These are phyloP conservation scores for Suzukiozyma palmioleophila DNA, from an alignment of 1,139 yeast species.

Conservation along the genomic window DNA sequence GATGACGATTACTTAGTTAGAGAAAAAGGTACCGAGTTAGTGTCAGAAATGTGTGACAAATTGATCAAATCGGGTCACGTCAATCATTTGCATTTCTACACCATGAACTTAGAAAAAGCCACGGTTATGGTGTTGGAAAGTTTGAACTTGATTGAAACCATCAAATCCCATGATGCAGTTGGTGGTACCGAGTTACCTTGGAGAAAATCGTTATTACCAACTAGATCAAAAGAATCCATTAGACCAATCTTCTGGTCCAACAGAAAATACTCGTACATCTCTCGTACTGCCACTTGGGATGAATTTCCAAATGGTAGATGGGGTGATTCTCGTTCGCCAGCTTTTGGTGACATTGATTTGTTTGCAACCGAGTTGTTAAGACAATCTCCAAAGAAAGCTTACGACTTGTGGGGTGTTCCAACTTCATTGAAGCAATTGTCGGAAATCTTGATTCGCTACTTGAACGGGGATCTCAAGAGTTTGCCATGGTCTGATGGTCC, in stretches of 20 bases:
- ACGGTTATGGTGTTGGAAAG: conserved; percentile 83
- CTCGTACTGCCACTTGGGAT: conserved; percentile 92
- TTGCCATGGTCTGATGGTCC: conserved; percentile 97
- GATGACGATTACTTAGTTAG: conserved; percentile 89
- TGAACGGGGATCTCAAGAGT: conserved; percentile 65
- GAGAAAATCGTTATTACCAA: conserved; percentile 85
- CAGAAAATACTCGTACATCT: conserved; percentile 83
- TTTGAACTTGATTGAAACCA: conserved; percentile 52
- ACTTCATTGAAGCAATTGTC: conserved; percentile 53
- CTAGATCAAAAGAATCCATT: conserved; percentile 75
- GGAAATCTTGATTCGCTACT: conserved; percentile 56
- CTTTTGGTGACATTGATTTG: conserved; percentile 81
- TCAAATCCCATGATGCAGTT: conserved; percentile 36
- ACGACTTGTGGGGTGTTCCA: conserved; percentile 88
- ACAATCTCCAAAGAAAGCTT: conserved; percentile 75
- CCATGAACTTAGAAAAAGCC: conserved; percentile 92
- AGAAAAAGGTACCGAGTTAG: conserved; percentile 77
- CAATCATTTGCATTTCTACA: conserved; percentile 88
- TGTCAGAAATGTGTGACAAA: conserved; percentile 78
- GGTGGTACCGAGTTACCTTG: conserved; percentile 62
- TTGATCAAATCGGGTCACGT: conserved; percentile 69
- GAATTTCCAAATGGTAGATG: conserved; percentile 94
- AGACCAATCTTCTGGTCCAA: conserved; percentile 97
- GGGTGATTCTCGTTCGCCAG: conserved; percentile 93
- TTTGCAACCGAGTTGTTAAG: conserved; percentile 75